Evolutionary conservation across 805 yeast species (phyloP), one percentile per base, ranked within the genome.

Genomic region (Hermanozyma aechmeae): DNA sequence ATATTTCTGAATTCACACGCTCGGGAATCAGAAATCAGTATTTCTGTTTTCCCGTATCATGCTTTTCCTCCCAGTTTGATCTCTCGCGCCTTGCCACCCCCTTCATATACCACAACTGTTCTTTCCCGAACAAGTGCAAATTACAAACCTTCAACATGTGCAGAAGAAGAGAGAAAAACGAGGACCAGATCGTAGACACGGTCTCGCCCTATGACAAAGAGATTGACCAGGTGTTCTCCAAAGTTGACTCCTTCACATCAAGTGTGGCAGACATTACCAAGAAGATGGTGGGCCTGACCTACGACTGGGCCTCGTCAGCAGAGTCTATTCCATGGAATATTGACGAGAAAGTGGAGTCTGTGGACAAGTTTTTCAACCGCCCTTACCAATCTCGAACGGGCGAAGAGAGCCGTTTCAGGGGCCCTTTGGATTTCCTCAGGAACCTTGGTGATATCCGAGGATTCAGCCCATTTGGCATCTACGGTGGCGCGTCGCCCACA

Each of bases 401-500:
- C n/a, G n/a, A 6, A 29, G 40, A 34, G 33, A 27, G 18, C 27
- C 35, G 4, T 14, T 6, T 14, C 13, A 23, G 10, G 24, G 26
- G 10, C 32, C 13, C 16, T 11, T 22, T 14, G 15, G 14, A 30
- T 11, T 24, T 23, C 5, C 14, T 13, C 26, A 27, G 5, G 30
- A 25, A 4, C 24, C 26, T 12, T 25, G 23, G 23, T 4, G 17
- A 13, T 23, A 16, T n/a, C 26, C 12, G 33, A 34, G 55, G 57
- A 4, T 40, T 36, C 23, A 48, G 58, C 2, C 64, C 66, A 1
- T 60, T 44, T 26, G 79, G 78, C 0, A 47, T 63, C 26, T 66
- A 67, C 48, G 68, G 76, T 6, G 68, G 60, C 38, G 74, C 74
- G 14, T 61, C 65, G 5, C 93, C 94, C 3, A 58, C 76, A 0